Percentiles rank a stretch among this genome's conserved stretches.
Conservation (phyloP, 345 rosid species). For the Barbarea vulgaris region DNA sequence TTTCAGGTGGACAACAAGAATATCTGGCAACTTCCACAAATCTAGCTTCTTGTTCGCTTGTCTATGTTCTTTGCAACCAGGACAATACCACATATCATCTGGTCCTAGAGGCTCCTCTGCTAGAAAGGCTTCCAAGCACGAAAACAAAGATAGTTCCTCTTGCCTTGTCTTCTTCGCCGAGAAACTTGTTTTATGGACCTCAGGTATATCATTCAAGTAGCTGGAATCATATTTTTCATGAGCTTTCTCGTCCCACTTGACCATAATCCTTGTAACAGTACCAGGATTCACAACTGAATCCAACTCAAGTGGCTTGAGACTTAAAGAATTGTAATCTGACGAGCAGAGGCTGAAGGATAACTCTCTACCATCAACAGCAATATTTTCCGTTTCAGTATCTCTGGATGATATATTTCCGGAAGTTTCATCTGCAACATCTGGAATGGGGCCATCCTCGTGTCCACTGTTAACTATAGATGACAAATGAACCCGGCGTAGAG, state of each 20-base stretch:
- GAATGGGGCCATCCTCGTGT: constrained; percentile 54
- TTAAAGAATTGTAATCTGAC: constrained; percentile 44
- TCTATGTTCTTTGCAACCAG: constrained; percentile 83
- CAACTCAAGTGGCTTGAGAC: constrained; percentile 50
- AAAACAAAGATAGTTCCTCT: constrained; percentile 79
- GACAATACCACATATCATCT: constrained; percentile 98
- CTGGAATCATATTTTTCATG: constrained; percentile 65
- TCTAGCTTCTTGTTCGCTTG: constrained; percentile 93
- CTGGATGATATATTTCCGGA: constrained; percentile 45
- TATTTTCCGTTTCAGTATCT: constrained; percentile 45
- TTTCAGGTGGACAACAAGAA: constrained; percentile 87
- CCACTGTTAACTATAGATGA: constrained; percentile 43
- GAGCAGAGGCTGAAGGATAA: constrained; percentile 50
- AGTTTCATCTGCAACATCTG: constrained; percentile 51
- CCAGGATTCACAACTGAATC: constrained; percentile 56
- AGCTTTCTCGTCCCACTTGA: constrained; percentile 75
- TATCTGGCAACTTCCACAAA: constrained; percentile 89
- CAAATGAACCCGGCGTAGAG: constrained; percentile 59
- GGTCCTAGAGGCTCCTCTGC: constrained; percentile 94
- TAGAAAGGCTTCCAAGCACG: constrained; percentile 94
- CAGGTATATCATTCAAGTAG: constrained; percentile 79
- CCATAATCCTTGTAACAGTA: constrained; percentile 48
- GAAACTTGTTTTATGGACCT: constrained; percentile 62
- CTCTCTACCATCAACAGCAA: constrained; percentile 35
- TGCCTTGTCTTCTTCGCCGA: constrained; percentile 66